These are phyloP conservation scores for Suillus subalutaceus DNA, from an alignment of 768 basidiomycete genomes.

Conservation along the genomic window DNA sequence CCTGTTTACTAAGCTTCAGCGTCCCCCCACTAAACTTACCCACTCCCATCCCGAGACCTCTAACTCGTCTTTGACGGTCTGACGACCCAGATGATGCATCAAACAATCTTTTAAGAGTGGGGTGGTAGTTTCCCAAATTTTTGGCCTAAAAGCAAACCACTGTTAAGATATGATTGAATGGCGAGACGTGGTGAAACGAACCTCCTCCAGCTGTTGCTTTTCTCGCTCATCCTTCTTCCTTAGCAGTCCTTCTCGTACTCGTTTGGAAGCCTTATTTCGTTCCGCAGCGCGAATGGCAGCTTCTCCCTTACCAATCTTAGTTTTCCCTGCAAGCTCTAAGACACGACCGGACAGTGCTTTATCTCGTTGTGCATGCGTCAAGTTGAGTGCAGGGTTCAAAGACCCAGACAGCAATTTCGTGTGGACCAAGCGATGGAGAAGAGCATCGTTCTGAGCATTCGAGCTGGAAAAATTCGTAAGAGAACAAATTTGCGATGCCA, in stretches of 20 bases:
- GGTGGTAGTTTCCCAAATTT: slow-evolving; percentile 84
- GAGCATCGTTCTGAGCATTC: slow-evolving; percentile 75
- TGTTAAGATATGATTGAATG: slow-evolving; percentile 2
- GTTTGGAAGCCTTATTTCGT: slow-evolving; percentile 70
- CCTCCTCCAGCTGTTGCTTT: slow-evolving; percentile 67
- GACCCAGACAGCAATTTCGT: slow-evolving; percentile 80
- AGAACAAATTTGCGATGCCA: neutral
- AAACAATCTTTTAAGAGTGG: slow-evolving; percentile 70
- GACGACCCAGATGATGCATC: slow-evolving; percentile 36
- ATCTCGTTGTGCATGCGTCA: slow-evolving; percentile 67
- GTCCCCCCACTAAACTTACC: slow-evolving; percentile 75
- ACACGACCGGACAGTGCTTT: slow-evolving; percentile 81
- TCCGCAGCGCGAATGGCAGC: slow-evolving; percentile 59
- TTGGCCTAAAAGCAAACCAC: slow-evolving; percentile 60
- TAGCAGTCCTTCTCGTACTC: slow-evolving; percentile 68
- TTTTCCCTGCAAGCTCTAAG: slow-evolving; percentile 67
- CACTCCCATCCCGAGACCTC: slow-evolving; percentile 78
- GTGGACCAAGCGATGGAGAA: slow-evolving; percentile 79
- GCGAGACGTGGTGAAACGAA: slow-evolving; percentile 27
- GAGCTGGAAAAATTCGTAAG: slow-evolving; percentile 47
- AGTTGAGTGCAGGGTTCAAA: slow-evolving; percentile 57
- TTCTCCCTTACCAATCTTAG: slow-evolving; percentile 79
- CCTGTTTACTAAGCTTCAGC: slow-evolving; percentile 63
- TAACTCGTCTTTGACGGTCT: slow-evolving; percentile 50
- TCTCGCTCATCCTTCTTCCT: slow-evolving; percentile 62